Evolutionary conservation across 2,329 filamentous ascomycete species (phyloP), one percentile per base, ranked within the genome.

Genomic region (Neopestalotiopsis rosae): DNA sequence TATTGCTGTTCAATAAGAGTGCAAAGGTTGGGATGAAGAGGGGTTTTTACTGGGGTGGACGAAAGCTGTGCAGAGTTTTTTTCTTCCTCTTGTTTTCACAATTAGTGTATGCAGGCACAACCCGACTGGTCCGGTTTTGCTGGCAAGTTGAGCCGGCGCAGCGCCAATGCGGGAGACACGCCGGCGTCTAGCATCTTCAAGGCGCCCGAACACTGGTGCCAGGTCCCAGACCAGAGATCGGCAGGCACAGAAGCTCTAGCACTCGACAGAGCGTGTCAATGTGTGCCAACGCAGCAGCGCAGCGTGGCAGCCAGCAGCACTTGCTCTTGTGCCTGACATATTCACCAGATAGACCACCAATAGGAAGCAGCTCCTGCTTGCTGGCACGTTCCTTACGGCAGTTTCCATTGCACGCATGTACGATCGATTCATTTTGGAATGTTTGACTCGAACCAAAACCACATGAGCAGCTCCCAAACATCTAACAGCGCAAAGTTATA

Each of bases 51-150:
- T n/a, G 24, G 61, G 61, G 24, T 28, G 24, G 24, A 40, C n/a
- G 28, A 64, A 49, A n/a, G n/a, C 40, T 49, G 59, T 52, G 61
- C 61, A 52, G 14, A 64, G 12, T 24, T 64, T 64, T 64, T 49
- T 52, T 9, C n/a, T 24, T 20, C 13, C 17, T 52, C 17, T 52
- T 38, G 6, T 38, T 38, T 38, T 52, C 17, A 52, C 45, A 52
- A 52, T 52, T 52, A 52, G 45, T 52, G 45, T 20, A 17, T 24
- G 12, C 30, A 34, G 34, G 59, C n/a, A 30, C 28, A 20, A 34
- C 14, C 42, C 59, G 30, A 62, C n/a, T 24, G 34, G 40, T 5
- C 61, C 40, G 28, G 34, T 62, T 17, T 42, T 28, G 14, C 61
- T 64, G 61, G 40, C 38, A 64, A 40, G 61, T 64, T 64, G 4